Evolutionary conservation across 257 asterid species (phyloP).

Genomic region (Solanum pimpinellifolium): DNA sequence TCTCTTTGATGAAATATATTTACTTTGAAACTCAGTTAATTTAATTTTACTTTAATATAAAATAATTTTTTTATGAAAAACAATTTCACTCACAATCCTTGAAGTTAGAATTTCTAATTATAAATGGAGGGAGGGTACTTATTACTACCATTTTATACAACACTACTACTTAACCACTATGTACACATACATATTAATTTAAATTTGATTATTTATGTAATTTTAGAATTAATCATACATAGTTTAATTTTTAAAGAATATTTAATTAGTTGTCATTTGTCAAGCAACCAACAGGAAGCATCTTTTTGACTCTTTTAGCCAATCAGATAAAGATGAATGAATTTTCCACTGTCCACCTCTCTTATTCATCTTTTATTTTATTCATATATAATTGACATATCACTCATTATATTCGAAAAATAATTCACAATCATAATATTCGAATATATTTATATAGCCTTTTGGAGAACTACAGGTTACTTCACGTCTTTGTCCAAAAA

Average conservation of each 20-base stretch:
- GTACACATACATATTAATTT: not conserved
- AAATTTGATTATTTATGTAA: not conserved
- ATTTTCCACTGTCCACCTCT: not conserved
- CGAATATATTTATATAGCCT: not conserved
- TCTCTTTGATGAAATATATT: no score
- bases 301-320: conserved; percentile 18
- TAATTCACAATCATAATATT: not conserved
- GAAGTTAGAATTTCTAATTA: not conserved
- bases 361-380: conserved; percentile 3
- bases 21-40: no score
- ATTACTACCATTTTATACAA: not conserved
- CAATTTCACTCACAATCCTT: not conserved
- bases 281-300: conserved; percentile 6
- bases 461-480: not conserved
- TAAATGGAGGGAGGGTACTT: not conserved
- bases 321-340: not conserved
- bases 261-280: not conserved
- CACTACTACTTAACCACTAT: not conserved
- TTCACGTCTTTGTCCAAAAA: not conserved
- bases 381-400: not conserved
- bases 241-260: not conserved
- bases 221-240: not conserved
- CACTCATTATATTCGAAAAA: not conserved
- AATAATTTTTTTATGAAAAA: not conserved
- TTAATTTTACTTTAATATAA: not conserved